Evolutionary conservation across 1,139 yeast genomes (phyloP).

Genomic region (Yamadazyma diddensiae): DNA sequence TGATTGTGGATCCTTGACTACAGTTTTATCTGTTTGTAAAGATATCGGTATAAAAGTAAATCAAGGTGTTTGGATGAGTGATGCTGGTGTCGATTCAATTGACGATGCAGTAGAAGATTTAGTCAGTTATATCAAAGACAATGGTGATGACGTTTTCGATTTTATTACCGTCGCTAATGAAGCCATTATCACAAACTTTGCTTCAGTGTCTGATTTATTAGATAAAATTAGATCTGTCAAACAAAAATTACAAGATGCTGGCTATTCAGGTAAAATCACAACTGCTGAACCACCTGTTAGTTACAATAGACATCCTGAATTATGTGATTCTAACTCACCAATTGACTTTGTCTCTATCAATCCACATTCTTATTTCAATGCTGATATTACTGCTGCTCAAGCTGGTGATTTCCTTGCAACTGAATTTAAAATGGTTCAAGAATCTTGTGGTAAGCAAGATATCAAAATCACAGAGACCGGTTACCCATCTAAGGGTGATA

Average conservation of each 20-base stretch:
- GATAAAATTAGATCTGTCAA: conserved; percentile 64
- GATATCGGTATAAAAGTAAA: conserved; percentile 66
- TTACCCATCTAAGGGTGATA: conserved; percentile 72
- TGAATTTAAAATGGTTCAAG: conserved; percentile 54
- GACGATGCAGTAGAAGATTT: conserved; percentile 56
- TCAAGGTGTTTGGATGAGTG: conserved; percentile 82
- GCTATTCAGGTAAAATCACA: conserved; percentile 73
- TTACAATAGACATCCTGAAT: conserved; percentile 56
- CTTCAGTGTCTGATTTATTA: conserved; percentile 56
- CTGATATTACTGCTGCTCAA: conserved; percentile 53
- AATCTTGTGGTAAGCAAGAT: conserved; percentile 50
- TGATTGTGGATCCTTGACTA: conserved; percentile 70
- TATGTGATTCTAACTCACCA: conserved; percentile 60
- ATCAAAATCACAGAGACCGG: conserved; percentile 80
- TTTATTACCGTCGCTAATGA: conserved; percentile 84
- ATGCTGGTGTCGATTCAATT: conserved; percentile 64
- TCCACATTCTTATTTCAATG: conserved; percentile 82
- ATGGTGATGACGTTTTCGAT: conserved; percentile 69
- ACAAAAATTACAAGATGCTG: conserved; percentile 55
- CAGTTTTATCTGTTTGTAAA: conserved; percentile 62
- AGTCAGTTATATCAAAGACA: conserved; percentile 49
- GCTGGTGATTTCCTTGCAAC: conserved; percentile 73
- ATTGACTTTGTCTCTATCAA: conserved; percentile 82
- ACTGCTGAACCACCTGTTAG: conserved; percentile 89
- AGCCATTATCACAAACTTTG: conserved; percentile 64